Evolutionary conservation across 805 yeast genomes (phyloP).

Genomic region (Lipomyces anomalus): DNA sequence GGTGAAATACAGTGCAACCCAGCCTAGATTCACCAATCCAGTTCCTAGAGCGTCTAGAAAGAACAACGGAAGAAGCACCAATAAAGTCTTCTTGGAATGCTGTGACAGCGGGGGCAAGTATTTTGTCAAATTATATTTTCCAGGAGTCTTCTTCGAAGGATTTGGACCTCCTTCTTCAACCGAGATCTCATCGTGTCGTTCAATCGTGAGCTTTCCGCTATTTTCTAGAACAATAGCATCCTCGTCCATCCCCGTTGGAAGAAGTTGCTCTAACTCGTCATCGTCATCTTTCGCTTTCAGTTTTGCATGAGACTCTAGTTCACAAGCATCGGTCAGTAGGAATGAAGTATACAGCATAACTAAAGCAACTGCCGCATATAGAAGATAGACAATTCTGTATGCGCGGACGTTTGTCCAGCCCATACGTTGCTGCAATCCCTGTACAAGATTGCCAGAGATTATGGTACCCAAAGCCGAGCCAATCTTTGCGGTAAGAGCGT

Average conservation of each 20-base stretch:
- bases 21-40: too few species aligned
- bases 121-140: not conserved
- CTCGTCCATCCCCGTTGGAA: not conserved
- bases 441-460: slow-evolving; percentile 67
- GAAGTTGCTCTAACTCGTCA: slow-evolving; percentile 16
- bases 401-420: slow-evolving; percentile 8
- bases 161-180: slow-evolving; percentile 3
- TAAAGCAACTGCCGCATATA: slow-evolving; percentile 19
- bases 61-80: slow-evolving; percentile 38
- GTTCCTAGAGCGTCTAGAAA: slow-evolving; percentile 86
- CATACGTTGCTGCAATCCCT: slow-evolving; percentile 37
- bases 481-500: slow-evolving; percentile 44
- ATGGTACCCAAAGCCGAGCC: slow-evolving; percentile 70
- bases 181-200: slow-evolving; percentile 3
- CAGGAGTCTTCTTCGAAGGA: not conserved
- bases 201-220: slow-evolving; percentile 1
- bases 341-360: slow-evolving; percentile 49
- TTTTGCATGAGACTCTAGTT: slow-evolving; percentile 36
- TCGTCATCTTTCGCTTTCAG: slow-evolving; percentile 21
- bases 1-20: slow-evolving; percentile 78
- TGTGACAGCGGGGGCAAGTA: slow-evolving; percentile 8
- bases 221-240: slow-evolving; percentile 3
- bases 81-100: slow-evolving; percentile 21
- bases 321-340: slow-evolving; percentile 51
- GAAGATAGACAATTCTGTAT: slow-evolving; percentile 8